These are phyloP conservation scores for Athelia sp. DNA, from an alignment of 1,284 basidiomycete species.

Conservation along the genomic window DNA sequence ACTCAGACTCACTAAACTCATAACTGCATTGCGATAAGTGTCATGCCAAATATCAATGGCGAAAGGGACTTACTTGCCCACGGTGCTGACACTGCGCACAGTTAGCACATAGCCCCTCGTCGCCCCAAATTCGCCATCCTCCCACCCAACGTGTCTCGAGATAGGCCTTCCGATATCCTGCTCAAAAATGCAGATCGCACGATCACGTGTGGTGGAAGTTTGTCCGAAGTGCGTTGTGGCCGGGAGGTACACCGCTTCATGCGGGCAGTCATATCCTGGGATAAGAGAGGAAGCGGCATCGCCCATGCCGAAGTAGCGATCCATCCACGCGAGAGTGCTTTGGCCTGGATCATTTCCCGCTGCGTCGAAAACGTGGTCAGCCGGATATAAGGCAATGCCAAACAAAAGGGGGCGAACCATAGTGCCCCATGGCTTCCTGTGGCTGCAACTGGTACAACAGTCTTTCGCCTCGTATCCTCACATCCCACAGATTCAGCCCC, in stretches of 20 bases:
- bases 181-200: conserved; percentile 64
- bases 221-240: conserved; percentile 44
- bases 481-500: conserved; percentile 64
- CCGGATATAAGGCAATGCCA: not conserved
- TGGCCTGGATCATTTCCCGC: conserved; percentile 65
- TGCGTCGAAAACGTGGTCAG: conserved; percentile 12
- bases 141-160: conserved; percentile 51
- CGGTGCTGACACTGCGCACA: conserved; percentile 51
- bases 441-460: conserved; percentile 62
- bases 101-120: conserved; percentile 56
- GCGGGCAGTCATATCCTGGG: conserved; percentile 62
- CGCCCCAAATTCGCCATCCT: conserved; percentile 48
- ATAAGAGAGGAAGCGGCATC: conserved; percentile 50
- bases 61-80: conserved; percentile 49
- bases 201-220: conserved; percentile 38
- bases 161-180: conserved; percentile 53
- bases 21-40: conserved; percentile 29
- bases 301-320: conserved; percentile 64
- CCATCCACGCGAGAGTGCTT: conserved; percentile 58
- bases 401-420: conserved; percentile 29
- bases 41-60: conserved; percentile 1
- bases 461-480: conserved; percentile 54
- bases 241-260: conserved; percentile 53
- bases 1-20: conserved; percentile 41
- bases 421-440: conserved; percentile 61